Evolutionary conservation across 140 eudicot genomes (phyloP).

Genomic region (Senecio squalidus): DNA sequence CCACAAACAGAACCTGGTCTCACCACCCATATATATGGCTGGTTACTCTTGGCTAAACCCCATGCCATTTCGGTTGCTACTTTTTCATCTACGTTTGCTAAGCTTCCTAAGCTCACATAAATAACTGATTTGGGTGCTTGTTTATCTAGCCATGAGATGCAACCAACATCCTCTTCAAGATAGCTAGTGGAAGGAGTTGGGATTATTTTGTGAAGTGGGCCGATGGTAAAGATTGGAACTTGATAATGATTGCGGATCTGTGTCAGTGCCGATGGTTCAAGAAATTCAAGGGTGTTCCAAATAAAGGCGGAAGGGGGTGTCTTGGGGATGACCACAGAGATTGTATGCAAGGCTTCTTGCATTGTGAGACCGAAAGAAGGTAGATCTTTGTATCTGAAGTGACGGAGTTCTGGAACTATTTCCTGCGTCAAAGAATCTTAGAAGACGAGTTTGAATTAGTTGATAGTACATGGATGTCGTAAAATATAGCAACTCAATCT

Average conservation of each 20-base stretch:
- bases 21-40: conserved; percentile 14
- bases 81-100: neutral
- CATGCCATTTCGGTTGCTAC: conserved; percentile 13
- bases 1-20: conserved; percentile 7
- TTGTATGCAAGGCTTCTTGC: neutral
- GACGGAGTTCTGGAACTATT: conserved; percentile 26
- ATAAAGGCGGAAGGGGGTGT: conserved; percentile 21
- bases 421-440: conserved; percentile 29
- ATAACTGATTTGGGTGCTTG: conserved; percentile 25
- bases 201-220: conserved; percentile 31
- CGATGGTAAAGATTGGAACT: conserved; percentile 17
- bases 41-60: conserved; percentile 15
- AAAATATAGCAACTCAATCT: neutral
- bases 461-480: neutral
- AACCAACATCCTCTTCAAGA: conserved; percentile 21
- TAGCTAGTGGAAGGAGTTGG: conserved; percentile 29
- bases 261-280: conserved; percentile 16
- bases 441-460: neutral
- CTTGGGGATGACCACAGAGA: neutral
- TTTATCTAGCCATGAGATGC: conserved; percentile 24
- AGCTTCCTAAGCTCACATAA: conserved; percentile 18
- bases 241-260: conserved; percentile 13
- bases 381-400: conserved; percentile 34
- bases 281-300: conserved; percentile 23
- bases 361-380: neutral